phyloP scores from a whole-genome alignment of 2,329 filamentous ascomycete genomes.

The Clonostachys chloroleuca region DNA sequence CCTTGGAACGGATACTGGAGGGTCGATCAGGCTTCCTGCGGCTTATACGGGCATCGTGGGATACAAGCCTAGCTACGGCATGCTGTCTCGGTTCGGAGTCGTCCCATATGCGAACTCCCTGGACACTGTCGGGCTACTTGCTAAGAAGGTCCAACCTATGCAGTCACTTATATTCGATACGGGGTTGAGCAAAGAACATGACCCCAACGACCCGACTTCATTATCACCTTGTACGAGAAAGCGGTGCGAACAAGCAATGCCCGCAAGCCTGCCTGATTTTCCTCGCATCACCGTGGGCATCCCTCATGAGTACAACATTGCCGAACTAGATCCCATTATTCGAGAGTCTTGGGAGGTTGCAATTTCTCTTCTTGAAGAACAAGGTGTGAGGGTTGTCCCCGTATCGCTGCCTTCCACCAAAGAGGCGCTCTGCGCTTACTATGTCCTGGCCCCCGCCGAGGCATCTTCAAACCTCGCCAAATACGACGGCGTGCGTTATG shows the following conservation, averaged over 20 bases:
- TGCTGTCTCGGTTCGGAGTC: slow-evolving; percentile 81
- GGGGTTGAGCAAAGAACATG: slow-evolving; percentile 47
- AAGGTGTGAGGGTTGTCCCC: slow-evolving; percentile 69
- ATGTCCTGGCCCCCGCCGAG: slow-evolving; percentile 90
- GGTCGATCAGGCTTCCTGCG: slow-evolving; percentile 81
- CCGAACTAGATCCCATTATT: slow-evolving; percentile 68
- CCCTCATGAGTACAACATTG: slow-evolving; percentile 80
- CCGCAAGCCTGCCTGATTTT: slow-evolving; percentile 14
- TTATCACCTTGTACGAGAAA: slow-evolving; percentile 51
- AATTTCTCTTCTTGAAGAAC: slow-evolving; percentile 51
- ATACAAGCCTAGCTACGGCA: slow-evolving; percentile 89
- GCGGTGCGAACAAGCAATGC: slow-evolving; percentile 29
- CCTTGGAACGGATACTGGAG: slow-evolving; percentile 90
- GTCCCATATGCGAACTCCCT: slow-evolving; percentile 90
- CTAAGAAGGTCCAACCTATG: slow-evolving; percentile 46
- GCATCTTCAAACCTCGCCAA: slow-evolving; percentile 94
- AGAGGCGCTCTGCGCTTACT: slow-evolving; percentile 87
- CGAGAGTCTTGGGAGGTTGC: slow-evolving; percentile 64
- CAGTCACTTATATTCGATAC: slow-evolving; percentile 46
- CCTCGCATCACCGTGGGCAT: slow-evolving; percentile 45
- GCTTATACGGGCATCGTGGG: slow-evolving; percentile 81
- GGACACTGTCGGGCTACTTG: slow-evolving; percentile 81
- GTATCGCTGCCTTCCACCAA: slow-evolving; percentile 81
- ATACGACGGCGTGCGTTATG: slow-evolving; percentile 96
- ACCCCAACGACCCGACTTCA: slow-evolving; percentile 72